Base-by-base conservation (phyloP, 805 yeast genomes). In the Suhomyces sp. region DNA sequence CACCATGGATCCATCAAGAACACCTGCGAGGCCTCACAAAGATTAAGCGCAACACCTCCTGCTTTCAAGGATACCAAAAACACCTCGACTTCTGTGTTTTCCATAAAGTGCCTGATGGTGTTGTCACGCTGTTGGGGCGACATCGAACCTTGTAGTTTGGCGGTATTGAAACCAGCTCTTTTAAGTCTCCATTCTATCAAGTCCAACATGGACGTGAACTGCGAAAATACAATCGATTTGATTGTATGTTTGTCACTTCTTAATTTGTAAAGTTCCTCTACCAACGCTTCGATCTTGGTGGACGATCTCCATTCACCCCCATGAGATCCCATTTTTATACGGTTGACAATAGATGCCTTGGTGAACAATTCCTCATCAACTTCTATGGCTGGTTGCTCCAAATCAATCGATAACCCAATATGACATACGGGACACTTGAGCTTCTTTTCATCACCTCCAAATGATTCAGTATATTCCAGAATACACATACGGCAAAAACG, bases 1-100 rank as follows among this genome's bases (percentile, higher is more conserved):
- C 99, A 94, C 99, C 99, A 94, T 33, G 98, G 98, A 62, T 94
- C 99, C 76, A 94, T 77, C 44, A 94, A 78, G 60, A 94, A 94
- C 45, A 94, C 98, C 63, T 93, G 98, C 2, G 96, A 91, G 0
- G 99, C 98, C 63, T 96, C 99, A 63, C 97, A 93, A 57, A 94
- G 76, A 66, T 94, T 94, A 58, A 94, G 77, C 0, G 99, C 99
- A 43, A 94, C 99, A 72, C 99, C 99, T 59, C 99, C 99, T 0
- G 99, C 99, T 65, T 94, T 94, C 61, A 94, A 78, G 33, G 97
- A 90, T 7, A 94, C 99, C 56, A 94, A 71, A 64, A 94, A 94
- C 7, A 94, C 96, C 67, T 94, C 99, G 39, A 93, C 97, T 43
- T 81, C 81, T 0, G 97, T 87, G 54, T 89, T 93, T 47, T 88